phyloP scores from a whole-genome alignment of 1,284 basidiomycete species.

The Sphaerobolus stellatus region DNA sequence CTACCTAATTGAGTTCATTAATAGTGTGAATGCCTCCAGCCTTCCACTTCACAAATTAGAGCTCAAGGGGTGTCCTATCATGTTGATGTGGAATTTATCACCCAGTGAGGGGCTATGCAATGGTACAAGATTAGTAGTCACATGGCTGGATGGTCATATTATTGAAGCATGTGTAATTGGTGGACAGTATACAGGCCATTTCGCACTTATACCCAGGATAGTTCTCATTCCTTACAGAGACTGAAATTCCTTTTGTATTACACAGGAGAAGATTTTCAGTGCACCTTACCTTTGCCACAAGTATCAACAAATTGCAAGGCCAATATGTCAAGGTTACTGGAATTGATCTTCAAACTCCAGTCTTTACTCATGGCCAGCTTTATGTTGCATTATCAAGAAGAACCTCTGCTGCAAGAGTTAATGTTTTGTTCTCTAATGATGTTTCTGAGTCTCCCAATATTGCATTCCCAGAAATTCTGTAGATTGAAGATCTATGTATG shows the following conservation, averaged over 20 bases:
- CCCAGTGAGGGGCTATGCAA: conserved; percentile 37
- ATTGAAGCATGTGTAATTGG: conserved; percentile 29
- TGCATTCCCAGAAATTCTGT: conserved; percentile 15
- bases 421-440: conserved; percentile 27
- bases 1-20: conserved; percentile 30
- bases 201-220: conserved; percentile 32
- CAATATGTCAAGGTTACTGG: conserved; percentile 37
- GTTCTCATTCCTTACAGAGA: conserved; percentile 20
- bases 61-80: conserved; percentile 34
- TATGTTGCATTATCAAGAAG: conserved; percentile 42
- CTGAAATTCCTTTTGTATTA: conserved; percentile 27
- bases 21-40: conserved; percentile 30
- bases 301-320: conserved; percentile 46
- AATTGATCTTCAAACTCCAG: conserved; percentile 33
- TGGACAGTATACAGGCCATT: conserved; percentile 29
- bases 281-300: conserved; percentile 40
- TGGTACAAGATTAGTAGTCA: conserved; percentile 31
- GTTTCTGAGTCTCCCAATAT: conserved; percentile 8
- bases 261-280: conserved; percentile 39
- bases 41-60: too few relatives aligned
- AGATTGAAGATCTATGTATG: too few relatives aligned
- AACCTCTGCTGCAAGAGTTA: conserved; percentile 27
- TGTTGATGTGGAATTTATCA: conserved; percentile 37
- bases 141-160: conserved; percentile 20
- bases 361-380: conserved; percentile 45